Conservation (phyloP, 352 stramenopile species). For the Phytophthora palmivora region DNA sequence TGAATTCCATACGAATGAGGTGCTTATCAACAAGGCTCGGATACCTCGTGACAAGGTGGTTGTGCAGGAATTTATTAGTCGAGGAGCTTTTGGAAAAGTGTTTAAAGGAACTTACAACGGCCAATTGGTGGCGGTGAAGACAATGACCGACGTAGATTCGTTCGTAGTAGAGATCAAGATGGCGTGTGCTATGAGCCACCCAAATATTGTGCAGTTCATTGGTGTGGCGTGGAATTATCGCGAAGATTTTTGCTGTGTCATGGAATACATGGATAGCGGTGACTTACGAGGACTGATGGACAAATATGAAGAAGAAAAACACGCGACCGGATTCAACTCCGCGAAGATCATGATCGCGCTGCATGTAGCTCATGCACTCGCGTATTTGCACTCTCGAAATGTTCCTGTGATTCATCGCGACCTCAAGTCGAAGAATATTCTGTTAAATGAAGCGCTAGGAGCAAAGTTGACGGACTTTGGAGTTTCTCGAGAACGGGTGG, state of each 20-base stretch:
- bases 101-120: conserved; percentile 38
- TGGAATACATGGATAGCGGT: conserved; percentile 33
- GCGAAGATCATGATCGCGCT: conserved; percentile 29
- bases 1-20: conserved; percentile 32
- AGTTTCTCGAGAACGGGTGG: conserved; percentile 39
- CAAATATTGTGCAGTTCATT: conserved; percentile 48
- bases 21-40: conserved; percentile 25
- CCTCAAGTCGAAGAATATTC: conserved; percentile 36
- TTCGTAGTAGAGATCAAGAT: conserved; percentile 50
- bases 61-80: conserved; percentile 32
- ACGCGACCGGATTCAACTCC: conserved; percentile 24
- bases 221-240: conserved; percentile 46
- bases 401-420: conserved; percentile 47
- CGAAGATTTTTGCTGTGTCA: conserved; percentile 41
- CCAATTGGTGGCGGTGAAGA: conserved; percentile 47
- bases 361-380: conserved; percentile 49
- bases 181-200: conserved; percentile 16
- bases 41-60: conserved; percentile 43
- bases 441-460: conserved; percentile 49
- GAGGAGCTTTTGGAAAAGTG: conserved; percentile 50
- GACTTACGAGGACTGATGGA: conserved; percentile 52
- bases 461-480: conserved; percentile 78
- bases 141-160: conserved; percentile 33
- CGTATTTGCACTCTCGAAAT: conserved; percentile 52
- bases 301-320: conserved; percentile 26